Evolutionary conservation across 495 filamentous ascomycete genomes (phyloP), one percentile per base, ranked within the genome.

Genomic region (Penicillium ochrochloron): DNA sequence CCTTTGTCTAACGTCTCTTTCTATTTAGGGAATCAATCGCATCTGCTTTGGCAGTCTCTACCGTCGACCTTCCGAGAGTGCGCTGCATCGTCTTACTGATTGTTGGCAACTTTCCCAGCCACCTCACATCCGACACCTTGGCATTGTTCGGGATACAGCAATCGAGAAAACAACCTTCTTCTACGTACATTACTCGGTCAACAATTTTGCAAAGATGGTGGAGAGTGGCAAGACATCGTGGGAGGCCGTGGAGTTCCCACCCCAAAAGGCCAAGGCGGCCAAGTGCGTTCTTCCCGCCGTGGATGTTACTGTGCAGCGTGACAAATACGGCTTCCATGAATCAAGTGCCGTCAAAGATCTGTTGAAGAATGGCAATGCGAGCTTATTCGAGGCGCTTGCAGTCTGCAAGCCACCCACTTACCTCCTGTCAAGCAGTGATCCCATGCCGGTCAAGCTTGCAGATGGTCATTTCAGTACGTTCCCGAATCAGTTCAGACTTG

Each of bases 81-180:
- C 80, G 23, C 62, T 90, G 34, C 73, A 71, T 62, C 82, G 86
- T 33, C 68, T 91, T 29, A 83, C 83, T 1, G 84, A 89, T 65
- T 76, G 81, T 61, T 89, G 86, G 80, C 80, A 85, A 50, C 57
- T 84, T 33, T 86, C 86, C 3, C 89, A 92, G 62, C 89, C 89
- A 19, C 74, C 79, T 19, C 81, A 89, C 67, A 78, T 91, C 48
- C 83, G 83, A 29, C 86, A 90, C 68, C 72, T 89, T n/a, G 81
- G 84, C 27, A 79, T 91, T 21, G 78, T 92, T 44, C 76, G 86
- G 63, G 89, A 92, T 65, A 86, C 83, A 19, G 77, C 75, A 12
- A 77, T 89, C 21, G 76, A 75, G 14, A 76, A 76, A 3, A 86
- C 83, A 27, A 76, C 77, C 19, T 78, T 82, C 7, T 83, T 86